Evolutionary conservation across 2,329 filamentous ascomycete species (phyloP), one percentile per base, ranked within the genome.

Genomic region (Trichoderma koningii): DNA sequence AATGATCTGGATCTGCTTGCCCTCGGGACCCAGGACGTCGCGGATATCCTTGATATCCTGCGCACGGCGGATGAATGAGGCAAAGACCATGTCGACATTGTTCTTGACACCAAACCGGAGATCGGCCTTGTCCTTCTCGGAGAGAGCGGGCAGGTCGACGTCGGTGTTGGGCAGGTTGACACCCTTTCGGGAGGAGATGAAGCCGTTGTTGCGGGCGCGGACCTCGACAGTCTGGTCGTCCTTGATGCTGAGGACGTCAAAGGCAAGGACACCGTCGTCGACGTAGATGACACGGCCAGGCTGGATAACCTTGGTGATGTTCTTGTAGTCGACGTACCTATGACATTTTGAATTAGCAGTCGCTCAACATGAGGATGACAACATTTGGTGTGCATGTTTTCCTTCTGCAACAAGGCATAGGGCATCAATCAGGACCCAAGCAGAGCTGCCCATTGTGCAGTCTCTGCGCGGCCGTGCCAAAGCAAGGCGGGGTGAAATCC

Each of bases 101-200:
- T 99, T 98, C 89, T 97, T 94, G 73, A 98, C 94, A 82, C 95
- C 95, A 74, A 99, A 99, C 74, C 84, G 83, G 71, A 99, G 87
- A 82, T 99, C 95, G 73, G 85, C 85, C 85, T 97, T 93, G 83
- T 99, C 95, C 86, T 99, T 99, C 83, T 98, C 93, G 55, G 94
- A 98, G 61, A 99, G 88, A 71, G 95, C 92, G 67, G 95, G 95
- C 66, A 99, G 92, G 78, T 99, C 95, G 76, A 99, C 94, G 78
- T 99, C 94, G 68, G 95, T 99, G 83, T 96, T 96, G 76, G 95
- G 95, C 69, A 99, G 87, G 84, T 99, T 99, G 81, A 99, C 95
- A 80, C 95, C 95, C 88, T 99, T 99, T 82, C 92, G 93, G 80
- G 94, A 98, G 71, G 92, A 97, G 82, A 99, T 98, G 84, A 92